Evolutionary conservation across 2,329 filamentous ascomycete genomes (phyloP).

Genomic region (Dactylonectria macrodidyma): DNA sequence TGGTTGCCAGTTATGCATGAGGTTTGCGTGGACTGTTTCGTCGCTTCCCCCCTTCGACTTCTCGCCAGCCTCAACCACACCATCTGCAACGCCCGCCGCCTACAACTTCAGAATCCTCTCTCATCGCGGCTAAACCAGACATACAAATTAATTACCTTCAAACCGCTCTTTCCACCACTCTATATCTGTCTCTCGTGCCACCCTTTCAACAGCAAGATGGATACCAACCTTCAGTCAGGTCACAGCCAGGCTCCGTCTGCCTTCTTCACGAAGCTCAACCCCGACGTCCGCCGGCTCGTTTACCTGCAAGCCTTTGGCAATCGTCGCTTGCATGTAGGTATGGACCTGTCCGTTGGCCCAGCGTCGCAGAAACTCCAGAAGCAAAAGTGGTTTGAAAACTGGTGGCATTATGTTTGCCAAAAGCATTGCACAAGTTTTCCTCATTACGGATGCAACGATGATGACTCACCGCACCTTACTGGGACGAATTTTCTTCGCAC

Average conservation of each 20-base stretch:
- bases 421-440: neutral
- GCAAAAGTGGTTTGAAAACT: neutral
- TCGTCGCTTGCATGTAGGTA: conserved; percentile 1
- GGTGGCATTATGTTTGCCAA: neutral
- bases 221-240: neutral
- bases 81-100: neutral
- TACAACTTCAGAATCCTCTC: neutral
- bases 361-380: no score
- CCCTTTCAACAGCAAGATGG: neutral
- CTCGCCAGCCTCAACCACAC: no score
- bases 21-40: no score
- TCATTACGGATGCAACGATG: neutral
- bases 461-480: neutral
- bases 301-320: conserved; percentile 8
- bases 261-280: conserved; percentile 16
- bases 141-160: neutral
- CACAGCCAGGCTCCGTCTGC: conserved; percentile 4
- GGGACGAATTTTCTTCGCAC: conserved; percentile 11
- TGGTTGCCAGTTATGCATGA: no score
- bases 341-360: no score
- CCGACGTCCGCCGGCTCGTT: conserved; percentile 15
- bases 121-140: neutral
- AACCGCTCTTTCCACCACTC: no score
- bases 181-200: neutral
- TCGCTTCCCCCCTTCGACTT: no score